Percentiles rank a stretch among this genome's conserved stretches.
Evolutionary conservation across 108 stramenopile species (phyloP).

Genomic region (Cyclotella baltica): DNA sequence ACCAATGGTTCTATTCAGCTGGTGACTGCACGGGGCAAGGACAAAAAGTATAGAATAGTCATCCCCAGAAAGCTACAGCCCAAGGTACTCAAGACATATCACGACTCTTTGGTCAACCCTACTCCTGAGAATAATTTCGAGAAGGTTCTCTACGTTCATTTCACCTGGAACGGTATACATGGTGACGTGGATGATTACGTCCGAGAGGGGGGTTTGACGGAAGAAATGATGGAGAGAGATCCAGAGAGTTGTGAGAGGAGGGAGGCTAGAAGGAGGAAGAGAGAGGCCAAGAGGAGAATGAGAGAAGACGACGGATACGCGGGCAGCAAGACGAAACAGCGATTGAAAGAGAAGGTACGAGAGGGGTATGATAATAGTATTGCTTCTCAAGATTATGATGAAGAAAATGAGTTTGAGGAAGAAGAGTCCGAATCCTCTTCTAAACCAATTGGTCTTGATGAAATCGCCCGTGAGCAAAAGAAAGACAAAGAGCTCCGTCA

Average conservation of each 20-base stretch:
- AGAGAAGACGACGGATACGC: not conserved
- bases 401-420: not conserved
- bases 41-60: constrained; percentile 42
- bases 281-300: constrained; percentile 2
- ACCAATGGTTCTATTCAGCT: constrained; percentile 36
- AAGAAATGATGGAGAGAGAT: constrained; percentile 33
- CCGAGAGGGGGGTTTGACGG: constrained; percentile 35
- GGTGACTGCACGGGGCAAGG: constrained; percentile 37
- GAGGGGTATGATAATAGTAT: constrained; percentile 9
- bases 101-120: constrained; percentile 43
- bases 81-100: constrained; percentile 41
- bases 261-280: constrained; percentile 1
- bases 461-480: constrained; percentile 46
- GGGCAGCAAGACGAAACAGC: not conserved
- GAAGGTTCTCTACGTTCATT: constrained; percentile 35
- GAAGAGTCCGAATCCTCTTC: constrained; percentile 3
- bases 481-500: constrained; percentile 40
- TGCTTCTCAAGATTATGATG: not conserved
- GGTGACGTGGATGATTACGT: constrained; percentile 37
- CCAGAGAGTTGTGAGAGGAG: not conserved
- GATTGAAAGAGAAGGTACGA: not conserved
- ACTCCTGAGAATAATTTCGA: constrained; percentile 45
- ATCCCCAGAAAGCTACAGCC: constrained; percentile 34
- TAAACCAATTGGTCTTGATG: constrained; percentile 44
- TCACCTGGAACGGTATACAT: constrained; percentile 48